Evolutionary conservation across 2,329 filamentous ascomycete genomes (phyloP), one percentile per base, ranked within the genome.

Genomic region (Xylariaceae sp.): DNA sequence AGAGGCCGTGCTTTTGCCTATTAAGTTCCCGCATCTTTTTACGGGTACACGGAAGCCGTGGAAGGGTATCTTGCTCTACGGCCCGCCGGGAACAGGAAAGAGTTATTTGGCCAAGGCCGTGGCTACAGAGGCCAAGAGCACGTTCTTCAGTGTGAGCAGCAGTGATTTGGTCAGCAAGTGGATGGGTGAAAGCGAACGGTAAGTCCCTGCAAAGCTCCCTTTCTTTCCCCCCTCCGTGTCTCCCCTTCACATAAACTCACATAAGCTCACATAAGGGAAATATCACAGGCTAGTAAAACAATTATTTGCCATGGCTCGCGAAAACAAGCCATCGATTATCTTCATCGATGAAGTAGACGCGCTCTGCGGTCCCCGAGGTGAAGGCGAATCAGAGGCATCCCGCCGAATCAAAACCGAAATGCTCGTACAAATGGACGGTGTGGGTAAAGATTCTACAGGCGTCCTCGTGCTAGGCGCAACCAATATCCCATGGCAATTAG

Each of bases 111-210:
- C 94, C 59, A 99, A 97, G 73, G 94, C 94, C 2, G 92, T 99
- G 49, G 94, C 94, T 51, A 99, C 94, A 19, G 94, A 99, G 74
- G 94, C 94, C 56, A 97, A 99, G 73, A 96, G 91, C 73, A 97
- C 94, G 3, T 99, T 99, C 71, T 99, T 99, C 80, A 96, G 91
- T 68, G 92, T 99, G 62, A 95, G 89, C 74, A 95, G 89, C 79
- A 95, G 90, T 69, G 94, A 99, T 71, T 73, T 99, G 72, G 94
- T 99, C 58, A 96, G 90, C 72, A 99, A 99, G 71, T 99, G 94
- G 94, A 99, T 99, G 94, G 94, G 94, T 76, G 94, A 99, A 74
- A 95, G 89, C 78, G 94, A 99, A 83, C 84, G 91, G 89, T 95
- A 76, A 47, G 78, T 26, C 12, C 32, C 12, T 7, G 43, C 7